phyloP scores from a whole-genome alignment of 2,329 filamentous ascomycete genomes.

The Calonectria naviculata region DNA sequence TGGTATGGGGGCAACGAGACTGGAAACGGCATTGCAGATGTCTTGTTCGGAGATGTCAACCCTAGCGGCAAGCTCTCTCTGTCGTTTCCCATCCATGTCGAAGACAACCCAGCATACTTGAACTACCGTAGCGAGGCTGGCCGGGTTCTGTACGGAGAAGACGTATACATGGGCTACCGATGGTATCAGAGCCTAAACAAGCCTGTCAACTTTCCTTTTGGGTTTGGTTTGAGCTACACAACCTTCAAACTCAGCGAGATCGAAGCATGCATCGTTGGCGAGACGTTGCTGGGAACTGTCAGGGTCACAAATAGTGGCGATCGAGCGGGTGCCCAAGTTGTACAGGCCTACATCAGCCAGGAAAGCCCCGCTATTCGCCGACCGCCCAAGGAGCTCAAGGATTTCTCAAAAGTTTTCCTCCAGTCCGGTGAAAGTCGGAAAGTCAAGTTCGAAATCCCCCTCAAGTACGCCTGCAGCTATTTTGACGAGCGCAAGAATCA shows the following conservation, averaged over 20 bases:
- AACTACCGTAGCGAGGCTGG: slow-evolving; percentile 21
- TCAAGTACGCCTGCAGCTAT: not conserved
- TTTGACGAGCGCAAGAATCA: not conserved
- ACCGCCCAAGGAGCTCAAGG: slow-evolving; percentile 15
- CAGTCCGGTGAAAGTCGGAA: not conserved
- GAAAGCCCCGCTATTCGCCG: not conserved
- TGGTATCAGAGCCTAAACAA: slow-evolving; percentile 13
- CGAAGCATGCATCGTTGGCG: not conserved
- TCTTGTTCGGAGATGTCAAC: slow-evolving; percentile 14
- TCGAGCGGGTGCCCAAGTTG: not conserved
- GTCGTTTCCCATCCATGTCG: slow-evolving; percentile 13
- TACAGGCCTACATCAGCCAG: slow-evolving; percentile 15
- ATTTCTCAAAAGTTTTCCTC: slow-evolving; percentile 12
- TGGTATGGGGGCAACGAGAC: slow-evolving; percentile 21
- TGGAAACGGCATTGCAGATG: slow-evolving; percentile 22
- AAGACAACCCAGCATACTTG: slow-evolving; percentile 16
- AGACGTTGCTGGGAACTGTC: not conserved
- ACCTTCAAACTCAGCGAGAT: not conserved
- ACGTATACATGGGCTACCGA: slow-evolving; percentile 22
- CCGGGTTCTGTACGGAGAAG: slow-evolving; percentile 15
- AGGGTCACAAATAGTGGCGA: not conserved
- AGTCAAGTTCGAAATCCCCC: not conserved
- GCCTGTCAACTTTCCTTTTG: slow-evolving; percentile 11
- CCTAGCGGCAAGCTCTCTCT: slow-evolving; percentile 17
- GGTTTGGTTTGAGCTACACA: not conserved